Base-by-base conservation (phyloP, 2,329 filamentous ascomycete genomes). In the Aspergillus hiratsukae region DNA sequence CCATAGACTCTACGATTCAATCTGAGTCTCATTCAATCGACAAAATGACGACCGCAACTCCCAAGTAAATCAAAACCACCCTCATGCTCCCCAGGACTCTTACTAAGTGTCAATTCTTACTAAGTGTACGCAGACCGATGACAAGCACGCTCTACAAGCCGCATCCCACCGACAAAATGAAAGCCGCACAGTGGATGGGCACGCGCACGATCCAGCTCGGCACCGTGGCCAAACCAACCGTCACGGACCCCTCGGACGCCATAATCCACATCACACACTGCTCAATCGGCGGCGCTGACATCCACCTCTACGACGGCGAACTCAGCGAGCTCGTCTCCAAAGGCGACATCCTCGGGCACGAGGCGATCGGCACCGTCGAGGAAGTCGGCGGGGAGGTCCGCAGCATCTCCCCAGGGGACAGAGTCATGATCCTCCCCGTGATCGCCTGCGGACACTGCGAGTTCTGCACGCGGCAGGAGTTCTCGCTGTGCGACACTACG, bases 191-290 rank as follows among this genome's bases (percentile, higher is more conserved):
- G 43, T 69, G 65, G 65, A 67, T 65, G 60, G 65, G 66, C 54
- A 67, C 66, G 14, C 68, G 62, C n/a, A 48, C 41, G 1, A 61
- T 71, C 23, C 28, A 75, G 55, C 53, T 73, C 60, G 52, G 66
- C 64, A 43, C 68, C 56, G 59, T 72, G 54, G 72, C 67, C 60
- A 73, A 68, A 53, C 70, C 70, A 3, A 66, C 55, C 49, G 62
- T 72, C 54, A 72, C 69, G 7, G 69, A 67, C 11, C 64, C 65
- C 2, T 60, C 60, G 54, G 70, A 73, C 56, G 70, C 67, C 51
- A 72, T 73, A 28, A 64, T 73, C 8, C 64, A 63, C 49, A 61
- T 73, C 45, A 72, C 70, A 0, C 69, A 72, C 54, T 67, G 63
- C 51, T 66, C 65, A 11, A 72, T 73, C 52, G 70, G 67, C 51